Conservation (phyloP, 768 basidiomycete genomes). For the Kwoniella dejecticola region DNA sequence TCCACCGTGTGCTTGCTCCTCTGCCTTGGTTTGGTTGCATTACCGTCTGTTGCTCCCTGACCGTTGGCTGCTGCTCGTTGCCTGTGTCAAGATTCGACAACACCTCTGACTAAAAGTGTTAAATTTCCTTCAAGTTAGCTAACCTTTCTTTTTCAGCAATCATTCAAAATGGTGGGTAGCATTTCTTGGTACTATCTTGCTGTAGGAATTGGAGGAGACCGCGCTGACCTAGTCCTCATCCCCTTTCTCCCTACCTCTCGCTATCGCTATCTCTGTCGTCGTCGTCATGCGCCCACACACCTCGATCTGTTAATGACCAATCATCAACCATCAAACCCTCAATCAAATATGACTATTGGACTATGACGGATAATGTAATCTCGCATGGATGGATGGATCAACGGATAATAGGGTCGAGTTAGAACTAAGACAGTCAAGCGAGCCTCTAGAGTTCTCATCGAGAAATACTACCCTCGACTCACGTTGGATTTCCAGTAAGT, state of each 20-base stretch:
- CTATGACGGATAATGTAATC: background rate
- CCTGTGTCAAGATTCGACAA: background rate
- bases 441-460: slow-evolving; percentile 96
- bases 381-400: background rate
- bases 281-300: background rate
- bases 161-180: slow-evolving; percentile 24
- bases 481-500: slow-evolving; percentile 90
- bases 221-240: slow-evolving; percentile 11
- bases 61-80: background rate
- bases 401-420: slow-evolving; percentile 79
- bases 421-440: slow-evolving; percentile 99
- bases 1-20: background rate
- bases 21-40: background rate
- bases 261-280: background rate
- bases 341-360: background rate
- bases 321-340: background rate
- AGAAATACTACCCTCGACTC: slow-evolving; percentile 99
- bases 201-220: background rate
- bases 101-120: background rate
- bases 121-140: background rate
- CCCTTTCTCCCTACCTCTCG: background rate
- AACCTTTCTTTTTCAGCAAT: slow-evolving; percentile 19
- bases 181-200: background rate
- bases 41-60: background rate
- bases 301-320: background rate